These are phyloP conservation scores for Elsinoe necatrix DNA, from an alignment of 2,329 filamentous ascomycete species.

Conservation along the genomic window DNA sequence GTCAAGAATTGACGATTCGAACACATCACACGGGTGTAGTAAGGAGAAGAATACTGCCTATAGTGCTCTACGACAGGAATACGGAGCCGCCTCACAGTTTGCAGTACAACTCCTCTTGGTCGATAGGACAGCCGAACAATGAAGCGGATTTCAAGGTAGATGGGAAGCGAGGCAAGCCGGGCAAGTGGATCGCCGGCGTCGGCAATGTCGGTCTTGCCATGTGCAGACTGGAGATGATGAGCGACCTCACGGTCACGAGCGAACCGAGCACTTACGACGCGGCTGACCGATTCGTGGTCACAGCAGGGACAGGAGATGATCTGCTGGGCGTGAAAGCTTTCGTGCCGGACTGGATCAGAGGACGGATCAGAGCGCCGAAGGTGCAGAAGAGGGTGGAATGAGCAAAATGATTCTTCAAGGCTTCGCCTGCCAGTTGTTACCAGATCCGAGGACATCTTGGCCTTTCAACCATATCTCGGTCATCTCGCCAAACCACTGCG, in stretches of 20 bases:
- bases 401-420: neutral
- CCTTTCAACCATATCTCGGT: slow-evolving; percentile 30
- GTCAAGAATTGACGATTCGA: slow-evolving; percentile 91
- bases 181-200: slow-evolving; percentile 69
- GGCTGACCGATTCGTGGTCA: slow-evolving; percentile 43
- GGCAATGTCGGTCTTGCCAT: slow-evolving; percentile 82
- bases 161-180: slow-evolving; percentile 51
- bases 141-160: slow-evolving; percentile 45
- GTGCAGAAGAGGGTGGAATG: slow-evolving; percentile 30
- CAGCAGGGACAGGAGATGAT: slow-evolving; percentile 18
- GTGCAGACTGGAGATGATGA: slow-evolving; percentile 87
- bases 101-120: slow-evolving; percentile 39
- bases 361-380: slow-evolving; percentile 35
- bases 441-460: slow-evolving; percentile 29
- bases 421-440: slow-evolving; percentile 20
- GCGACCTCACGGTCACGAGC: slow-evolving; percentile 63
- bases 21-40: slow-evolving; percentile 93
- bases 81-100: slow-evolving; percentile 35
- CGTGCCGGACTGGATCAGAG: slow-evolving; percentile 65
- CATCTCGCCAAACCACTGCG: slow-evolving; percentile 38
- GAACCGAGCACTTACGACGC: slow-evolving; percentile 54
- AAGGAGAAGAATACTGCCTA: slow-evolving; percentile 77
- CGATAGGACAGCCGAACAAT: slow-evolving; percentile 21
- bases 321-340: slow-evolving; percentile 48
- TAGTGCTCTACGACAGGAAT: slow-evolving; percentile 56